Conservation (phyloP, 768 basidiomycete genomes). For the Hericium alpestre region DNA sequence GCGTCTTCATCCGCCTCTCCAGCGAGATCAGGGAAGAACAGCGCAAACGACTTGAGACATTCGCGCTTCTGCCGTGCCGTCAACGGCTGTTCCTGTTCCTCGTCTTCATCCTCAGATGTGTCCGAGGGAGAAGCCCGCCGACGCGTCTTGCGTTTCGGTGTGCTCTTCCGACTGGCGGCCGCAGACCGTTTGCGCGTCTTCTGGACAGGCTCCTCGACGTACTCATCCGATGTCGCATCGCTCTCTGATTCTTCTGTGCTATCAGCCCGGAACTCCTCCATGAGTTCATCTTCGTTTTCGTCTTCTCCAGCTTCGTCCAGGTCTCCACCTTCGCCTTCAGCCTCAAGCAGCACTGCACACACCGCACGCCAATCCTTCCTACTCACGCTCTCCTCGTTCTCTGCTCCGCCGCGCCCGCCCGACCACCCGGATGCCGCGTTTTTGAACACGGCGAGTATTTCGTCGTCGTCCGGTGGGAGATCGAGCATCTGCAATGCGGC, state of each 20-base stretch:
- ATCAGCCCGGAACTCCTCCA: conserved; percentile 15
- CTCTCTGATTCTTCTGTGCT: conserved; percentile 14
- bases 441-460: conserved; percentile 59
- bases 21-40: conserved; percentile 59
- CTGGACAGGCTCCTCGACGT: conserved; percentile 7
- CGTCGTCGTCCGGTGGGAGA: conserved; percentile 51
- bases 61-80: conserved; percentile 42
- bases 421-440: conserved; percentile 72
- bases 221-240: conserved; percentile 10
- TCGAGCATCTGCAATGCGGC: conserved; percentile 52
- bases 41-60: conserved; percentile 49
- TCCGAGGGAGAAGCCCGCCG: background rate
- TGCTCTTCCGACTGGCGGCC: background rate
- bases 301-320: conserved; percentile 16
- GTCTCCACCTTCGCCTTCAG: conserved; percentile 18
- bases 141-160: background rate
- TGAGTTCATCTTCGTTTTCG: conserved; percentile 18
- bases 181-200: background rate
- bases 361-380: conserved; percentile 72
- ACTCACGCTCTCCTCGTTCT: conserved; percentile 32
- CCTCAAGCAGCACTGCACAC: conserved; percentile 56
- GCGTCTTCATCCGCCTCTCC: conserved; percentile 31
- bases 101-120: background rate
- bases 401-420: conserved; percentile 12
- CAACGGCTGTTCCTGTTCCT: conserved; percentile 15